Evolutionary conservation across 176 grass and related monocot genomes (phyloP), one percentile per base, ranked within the genome.

Genomic region (Alloteropsis semialata): DNA sequence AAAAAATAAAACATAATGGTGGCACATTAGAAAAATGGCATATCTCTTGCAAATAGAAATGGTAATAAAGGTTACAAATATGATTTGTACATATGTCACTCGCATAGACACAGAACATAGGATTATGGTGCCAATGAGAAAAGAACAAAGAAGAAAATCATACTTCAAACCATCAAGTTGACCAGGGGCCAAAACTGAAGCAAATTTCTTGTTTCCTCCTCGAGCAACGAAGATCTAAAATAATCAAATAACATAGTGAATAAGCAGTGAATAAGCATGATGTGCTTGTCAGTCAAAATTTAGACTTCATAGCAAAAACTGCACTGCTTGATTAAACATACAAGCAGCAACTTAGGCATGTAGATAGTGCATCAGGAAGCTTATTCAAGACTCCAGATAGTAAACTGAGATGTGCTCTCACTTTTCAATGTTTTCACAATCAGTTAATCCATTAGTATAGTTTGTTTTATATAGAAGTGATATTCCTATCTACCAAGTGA

Each of bases 181-280:
- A 21, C 92, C 96, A 79, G 92, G 92, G 77, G 92, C 84, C 85
- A 98, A 91, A 87, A 98, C 92, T 74, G 92, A 98, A 22, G 89
- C 91, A 24, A 91, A 98, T 50, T 90, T 95, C 82, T 91, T 98
- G 53, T 81, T 94, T 75, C 90, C 92, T 79, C 92, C 95, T 84
- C 96, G 81, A 61, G 89, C 85, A 72, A 95, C 80, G 82, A 98
- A 98, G 60, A 95, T 98, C 92, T 98, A 84, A 39, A 89, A 71
- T 67, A 42, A 83, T 72, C 55, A 43, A 62, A 81, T 2, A 84
- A 54, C 27, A 50, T 10, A 71, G 30, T 61, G 13, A 64, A 75
- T 32, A 69, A 34, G 34, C 78, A 71, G 30, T 61, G 13, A 64
- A 75, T 32, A 69, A 34, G 34, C 78, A 45, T 69, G 14, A 29